Base-by-base conservation (phyloP, 2,329 filamentous ascomycete genomes). In the Corynespora cassiicola region DNA sequence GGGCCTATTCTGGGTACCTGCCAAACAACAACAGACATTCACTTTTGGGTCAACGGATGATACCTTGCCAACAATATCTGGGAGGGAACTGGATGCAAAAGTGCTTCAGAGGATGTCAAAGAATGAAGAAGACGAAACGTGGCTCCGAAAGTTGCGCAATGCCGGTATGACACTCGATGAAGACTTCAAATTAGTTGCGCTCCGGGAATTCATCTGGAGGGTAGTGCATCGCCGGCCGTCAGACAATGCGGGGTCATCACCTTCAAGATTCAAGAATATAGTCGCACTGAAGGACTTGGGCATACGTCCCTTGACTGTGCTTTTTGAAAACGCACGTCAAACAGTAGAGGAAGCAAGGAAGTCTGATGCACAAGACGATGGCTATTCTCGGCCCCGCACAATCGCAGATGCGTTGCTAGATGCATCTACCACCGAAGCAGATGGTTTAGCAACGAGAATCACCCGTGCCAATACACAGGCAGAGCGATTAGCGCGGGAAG, bases 61-160 rank as follows among this genome's bases (percentile, higher is more conserved):
- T 17, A 66, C 75, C 11, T 56, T 80, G 15, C 76, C 79, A 8
- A 72, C 75, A 2, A 76, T 81, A 45, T 77, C 80, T 29, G 74
- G 79, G 30, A 77, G 75, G 56, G 84, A 86, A 45, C 64, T 78
- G 35, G 77, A 76, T 23, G 65, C 73, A 31, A 80, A 78, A 54
- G 75, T 82, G 7, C 69, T 94, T 18, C 78, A 75, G 47, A 83
- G 81, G 51, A 72, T 87, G 3, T 71, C 80, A 1, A 91, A 84
- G 60, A 96, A 91, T 52, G 90, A 95, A 7, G 92, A 97, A 65
- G 94, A 99, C 61, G 90, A 96, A 47, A 83, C 90, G 52, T 97
- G 94, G 91, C 74, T 99, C n/a, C 77, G 81, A 10, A 87, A 90
- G 49, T 72, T 99, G 31, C 82, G 88, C 33, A 95, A 89, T 49